Evolutionary conservation across 768 basidiomycete genomes (phyloP), one percentile per base, ranked within the genome.

Genomic region (Auricularia sp.): DNA sequence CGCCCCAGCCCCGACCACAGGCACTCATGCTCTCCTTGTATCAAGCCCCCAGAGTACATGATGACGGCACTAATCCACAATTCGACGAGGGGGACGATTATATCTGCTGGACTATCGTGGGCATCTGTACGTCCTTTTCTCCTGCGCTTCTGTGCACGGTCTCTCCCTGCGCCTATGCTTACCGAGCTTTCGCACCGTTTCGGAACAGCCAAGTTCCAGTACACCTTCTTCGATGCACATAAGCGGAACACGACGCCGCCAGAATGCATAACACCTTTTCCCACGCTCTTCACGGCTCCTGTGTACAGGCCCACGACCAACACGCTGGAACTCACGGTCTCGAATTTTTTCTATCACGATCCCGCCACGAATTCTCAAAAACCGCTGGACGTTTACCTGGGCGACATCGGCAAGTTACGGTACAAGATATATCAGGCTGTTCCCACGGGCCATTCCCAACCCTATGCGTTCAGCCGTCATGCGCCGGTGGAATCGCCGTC

Each of bases 81-180:
- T 87, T 85, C 29, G 93, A 96, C 69, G 90, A 93, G 74, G 91
- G 97, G 5, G 93, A 97, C 72, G 94, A 97, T 72, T 95, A 93
- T 78, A 77, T 95, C 64, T 93, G 91, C 71, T 97, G 94, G 94
- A 93, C 92, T 12, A 94, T 97, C 69, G 92, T 93, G 68, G 92
- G 94, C 44, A 94, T 96, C 62, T 92, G 94, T 94, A 76, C 75
- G 66, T 70, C 23, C 61, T 42, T 23, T 61, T 61, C 47, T 18
- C 16, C 47, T 10, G 47, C 6, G 14, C 6, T 51, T 51, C 6
- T 8, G 8, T 8, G 39, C 39, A 42, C 39, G 39, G 8, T 42
- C 7, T 42, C 39, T 42, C 8, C 8, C 39, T 42, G 39, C 39
- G 39, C 39, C 7, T 42, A 14, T 42, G 39, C 39, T 42, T 7